phyloP scores from a whole-genome alignment of 2,329 filamentous ascomycete genomes.

The Rosellinia necatrix region DNA sequence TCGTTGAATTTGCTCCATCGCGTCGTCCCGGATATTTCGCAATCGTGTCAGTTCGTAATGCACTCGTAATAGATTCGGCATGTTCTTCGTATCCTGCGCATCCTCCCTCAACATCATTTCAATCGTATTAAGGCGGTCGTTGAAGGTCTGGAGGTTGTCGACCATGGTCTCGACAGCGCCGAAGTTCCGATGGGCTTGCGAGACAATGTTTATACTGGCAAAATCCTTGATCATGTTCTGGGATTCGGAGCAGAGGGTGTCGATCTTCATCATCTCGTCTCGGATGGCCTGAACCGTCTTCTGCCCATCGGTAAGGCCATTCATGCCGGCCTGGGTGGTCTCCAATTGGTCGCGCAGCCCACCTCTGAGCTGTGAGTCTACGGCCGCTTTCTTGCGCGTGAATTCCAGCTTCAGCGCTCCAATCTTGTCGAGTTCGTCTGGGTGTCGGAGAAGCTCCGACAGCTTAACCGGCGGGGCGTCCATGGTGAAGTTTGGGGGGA shows the following conservation, averaged over 20 bases:
- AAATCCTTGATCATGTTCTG: conserved; percentile 98
- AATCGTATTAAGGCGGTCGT: conserved; percentile 73
- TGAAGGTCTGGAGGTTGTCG: conserved; percentile 84
- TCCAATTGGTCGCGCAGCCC: conserved; percentile 92
- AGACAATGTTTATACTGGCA: conserved; percentile 86
- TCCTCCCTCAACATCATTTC: conserved; percentile 82
- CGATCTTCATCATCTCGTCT: conserved; percentile 98
- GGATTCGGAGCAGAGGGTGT: conserved; percentile 94
- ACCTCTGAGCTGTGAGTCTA: conserved; percentile 87
- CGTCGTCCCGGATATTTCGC: conserved; percentile 92
- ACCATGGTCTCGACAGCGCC: conserved; percentile 93
- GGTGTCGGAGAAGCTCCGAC: conserved; percentile 89
- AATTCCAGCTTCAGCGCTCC: conserved; percentile 88
- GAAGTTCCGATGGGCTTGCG: conserved; percentile 96
- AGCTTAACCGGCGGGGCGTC: conserved; percentile 78
- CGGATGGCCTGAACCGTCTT: conserved; percentile 91
- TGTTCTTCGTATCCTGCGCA: conserved; percentile 82
- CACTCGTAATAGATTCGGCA: conserved; percentile 86
- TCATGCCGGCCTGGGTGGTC: conserved; percentile 92
- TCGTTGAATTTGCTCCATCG: conserved; percentile 91
- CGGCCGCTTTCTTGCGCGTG: conserved; percentile 86
- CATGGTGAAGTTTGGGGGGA: conserved; percentile 51
- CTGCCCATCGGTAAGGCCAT: conserved; percentile 84
- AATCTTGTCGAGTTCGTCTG: conserved; percentile 98
- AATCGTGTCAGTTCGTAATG: conserved; percentile 93